Evolutionary conservation across 305 asterid species (phyloP), one percentile per base, ranked within the genome.

Genomic region (Fraxinus platypoda): DNA sequence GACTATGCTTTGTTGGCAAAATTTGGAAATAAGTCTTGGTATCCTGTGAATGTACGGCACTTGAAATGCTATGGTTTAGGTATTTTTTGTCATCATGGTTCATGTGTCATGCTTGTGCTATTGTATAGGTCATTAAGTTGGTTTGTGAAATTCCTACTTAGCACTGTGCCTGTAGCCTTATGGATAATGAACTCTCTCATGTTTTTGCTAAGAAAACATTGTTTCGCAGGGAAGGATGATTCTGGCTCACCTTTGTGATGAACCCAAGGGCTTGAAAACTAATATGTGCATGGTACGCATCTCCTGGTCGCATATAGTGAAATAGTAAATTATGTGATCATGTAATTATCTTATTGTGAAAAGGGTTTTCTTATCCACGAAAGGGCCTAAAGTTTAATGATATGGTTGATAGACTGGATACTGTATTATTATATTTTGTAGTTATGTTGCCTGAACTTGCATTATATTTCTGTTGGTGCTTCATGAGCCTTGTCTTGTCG

Each of bases 231-330:
- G 98, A 87, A 89, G 98, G 88, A 87, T 95, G 97, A 91, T 95
- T 86, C 90, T 95, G 57, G 92, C 98, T 84, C 98, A 95, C 89
- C 86, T 95, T 80, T 95, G 98, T 82, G 98, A 95, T 87, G 98
- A 95, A 90, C 98, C 98, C 68, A 95, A 93, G 94, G 98, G 98
- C 81, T 90, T 95, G 91, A 95, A 95, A 90, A 95, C 98, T 78
- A 91, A 89, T 85, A 95, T 95, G 98, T 91, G 93, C 92, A 90
- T 93, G 98, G 98, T 95, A 93, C 2, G 90, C 70, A 64, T 83
- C 81, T 82, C 57, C 35, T 49, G 21, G 33, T 59, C 13, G 35
- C 52, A 3, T n/a, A 13, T 41, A 23, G 11, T 66, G 8, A 66
- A 25, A 3, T 28, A 9, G n/a, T 66, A 66, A 4, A 66, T 25